Evolutionary conservation across 1,139 yeast genomes (phyloP), one percentile per base, ranked within the genome.

Genomic region (Debaryomyces singareniensis): DNA sequence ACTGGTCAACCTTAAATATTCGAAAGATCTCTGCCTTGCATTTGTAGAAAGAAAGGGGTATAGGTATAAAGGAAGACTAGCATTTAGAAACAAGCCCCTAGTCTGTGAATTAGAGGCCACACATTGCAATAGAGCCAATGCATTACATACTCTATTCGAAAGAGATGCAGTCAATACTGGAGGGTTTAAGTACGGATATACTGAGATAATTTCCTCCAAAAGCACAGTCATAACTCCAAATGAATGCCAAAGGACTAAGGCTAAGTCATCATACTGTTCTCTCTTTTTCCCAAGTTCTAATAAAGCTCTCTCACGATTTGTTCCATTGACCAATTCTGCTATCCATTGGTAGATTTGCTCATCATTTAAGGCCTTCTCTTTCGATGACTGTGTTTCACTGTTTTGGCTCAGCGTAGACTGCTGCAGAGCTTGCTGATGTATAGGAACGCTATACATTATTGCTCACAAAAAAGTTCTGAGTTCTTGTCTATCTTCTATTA

Each of bases 101-200:
- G 97, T 91, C 43, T 85, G 95, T 26, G 81, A 79, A 51, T 91
- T 96, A 1, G 96, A 84, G 2, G 98, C 98, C 29, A 91, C 96
- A 58, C 98, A 91, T 55, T 91, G 98, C 42, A 91, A 68, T 31
- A 91, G 68, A 5, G 96, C 97, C 45, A 91, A 65, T 1, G 97
- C 97, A 58, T 91, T 91, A 56, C 98, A 91, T 7, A 91, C 97
- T 30, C 97, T 68, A 52, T 89, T 91, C 3, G 95, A 81, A n/a
- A 87, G 80, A 7, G 86, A 75, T 9, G 94, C 86, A 3, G 91
- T 79, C 37, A 91, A 68, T 29, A 75, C 78, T 20, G 95, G 96
- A 10, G 97, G 96, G 27, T 84, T 81, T 37, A 91, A 65, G 49
- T 80, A 70, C 12, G 97, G 96, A 51, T 91, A 91, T 3, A 89